Conservation (phyloP, 371 early-diverging fungal species). For the Rhizopus arrhizus region DNA sequence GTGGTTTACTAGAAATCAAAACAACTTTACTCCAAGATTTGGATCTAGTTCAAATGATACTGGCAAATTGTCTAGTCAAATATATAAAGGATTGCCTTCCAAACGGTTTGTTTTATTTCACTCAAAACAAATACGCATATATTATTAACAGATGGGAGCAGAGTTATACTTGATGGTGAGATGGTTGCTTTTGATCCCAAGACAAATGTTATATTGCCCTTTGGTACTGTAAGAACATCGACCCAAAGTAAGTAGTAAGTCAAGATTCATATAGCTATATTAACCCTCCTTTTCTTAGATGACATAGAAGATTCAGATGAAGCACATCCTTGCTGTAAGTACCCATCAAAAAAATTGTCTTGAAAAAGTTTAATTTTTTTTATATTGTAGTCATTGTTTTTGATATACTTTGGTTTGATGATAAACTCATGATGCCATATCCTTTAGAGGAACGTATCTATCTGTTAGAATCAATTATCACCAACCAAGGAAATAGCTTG, state of each 20-base stretch:
- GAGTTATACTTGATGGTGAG: slow-evolving; percentile 65
- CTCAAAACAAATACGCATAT: neutral
- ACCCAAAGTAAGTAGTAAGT: slow-evolving; percentile 50
- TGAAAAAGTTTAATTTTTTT: neutral
- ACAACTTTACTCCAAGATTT: slow-evolving; percentile 17
- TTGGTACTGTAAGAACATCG: slow-evolving; percentile 72
- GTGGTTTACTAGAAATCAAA: slow-evolving; percentile 46
- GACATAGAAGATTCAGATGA: slow-evolving; percentile 37
- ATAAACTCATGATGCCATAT: slow-evolving; percentile 55
- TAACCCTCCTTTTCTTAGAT: slow-evolving; percentile 12
- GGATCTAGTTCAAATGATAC: slow-evolving; percentile 11
- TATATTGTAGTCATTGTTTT: slow-evolving; percentile 60
- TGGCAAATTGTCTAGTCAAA: slow-evolving; percentile 22
- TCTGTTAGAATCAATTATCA: slow-evolving; percentile 55
- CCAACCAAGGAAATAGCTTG: slow-evolving; percentile 49
- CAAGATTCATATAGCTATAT: neutral
- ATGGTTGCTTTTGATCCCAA: slow-evolving; percentile 71
- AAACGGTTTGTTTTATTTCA: neutral
- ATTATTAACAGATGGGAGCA: neutral
- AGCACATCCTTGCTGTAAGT: slow-evolving; percentile 59
- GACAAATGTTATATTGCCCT: slow-evolving; percentile 58
- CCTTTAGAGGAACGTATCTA: slow-evolving; percentile 55
- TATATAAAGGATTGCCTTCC: neutral
- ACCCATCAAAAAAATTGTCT: neutral
- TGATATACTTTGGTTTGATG: slow-evolving; percentile 71